phyloP scores from a whole-genome alignment of 2,329 filamentous ascomycete species.

The Thelonectria discophora region DNA sequence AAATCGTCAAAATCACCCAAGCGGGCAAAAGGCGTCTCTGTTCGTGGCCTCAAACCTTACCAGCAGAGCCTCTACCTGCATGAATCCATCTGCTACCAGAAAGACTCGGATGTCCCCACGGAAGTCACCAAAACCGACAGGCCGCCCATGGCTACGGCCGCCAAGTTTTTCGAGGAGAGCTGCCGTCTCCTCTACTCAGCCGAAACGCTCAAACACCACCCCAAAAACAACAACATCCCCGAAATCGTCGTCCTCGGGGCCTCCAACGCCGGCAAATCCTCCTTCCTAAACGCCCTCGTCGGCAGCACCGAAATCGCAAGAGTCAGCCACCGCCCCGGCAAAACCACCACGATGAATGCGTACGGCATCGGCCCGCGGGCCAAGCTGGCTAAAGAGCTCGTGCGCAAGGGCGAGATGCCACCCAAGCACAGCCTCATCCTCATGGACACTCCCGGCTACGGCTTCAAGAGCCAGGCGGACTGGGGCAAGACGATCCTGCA shows the following conservation, averaged over 20 bases:
- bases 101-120: conserved; percentile 21
- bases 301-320: conserved; percentile 58
- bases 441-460: conserved; percentile 63
- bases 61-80: conserved; percentile 33
- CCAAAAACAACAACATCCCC: conserved; percentile 60
- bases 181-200: conserved; percentile 60
- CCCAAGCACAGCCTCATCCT: conserved; percentile 59
- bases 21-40: conserved; percentile 11
- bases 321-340: conserved; percentile 61
- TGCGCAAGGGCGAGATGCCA: conserved; percentile 49
- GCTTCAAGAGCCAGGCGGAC: conserved; percentile 54
- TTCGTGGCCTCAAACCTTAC: conserved; percentile 33
- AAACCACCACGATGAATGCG: conserved; percentile 64
- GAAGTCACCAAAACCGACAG: conserved; percentile 34
- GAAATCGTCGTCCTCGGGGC: conserved; percentile 83
- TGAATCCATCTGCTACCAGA: conserved; percentile 36
- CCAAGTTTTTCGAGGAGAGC: conserved; percentile 45
- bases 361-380: conserved; percentile 61
- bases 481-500: conserved; percentile 64
- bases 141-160: conserved; percentile 40
- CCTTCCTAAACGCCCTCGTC: conserved; percentile 83
- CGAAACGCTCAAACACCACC: conserved; percentile 57
- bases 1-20: conserved; percentile 21
- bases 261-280: conserved; percentile 90
- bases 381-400: conserved; percentile 39